Evolutionary conservation across 2,329 filamentous ascomycete species (phyloP), one percentile per base, ranked within the genome.

Genomic region (Neofusicoccum sp.): DNA sequence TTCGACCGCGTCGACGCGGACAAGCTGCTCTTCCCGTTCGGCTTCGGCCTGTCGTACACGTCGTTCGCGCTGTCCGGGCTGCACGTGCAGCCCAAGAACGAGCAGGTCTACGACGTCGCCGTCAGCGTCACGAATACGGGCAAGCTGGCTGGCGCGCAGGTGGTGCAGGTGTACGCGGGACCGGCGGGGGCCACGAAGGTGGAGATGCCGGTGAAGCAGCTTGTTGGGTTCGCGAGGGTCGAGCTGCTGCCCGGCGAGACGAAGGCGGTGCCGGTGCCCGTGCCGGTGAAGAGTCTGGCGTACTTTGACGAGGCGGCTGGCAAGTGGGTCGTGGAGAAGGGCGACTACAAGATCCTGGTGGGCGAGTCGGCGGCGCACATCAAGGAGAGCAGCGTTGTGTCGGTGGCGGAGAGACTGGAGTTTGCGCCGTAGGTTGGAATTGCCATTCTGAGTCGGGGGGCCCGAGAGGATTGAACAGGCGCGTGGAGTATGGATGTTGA

Each of bases 41-140:
- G 90, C 12, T 87, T 92, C 71, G 89, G 92, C 2, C 81, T 95
- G 1, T 90, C 88, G n/a, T 95, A 93, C 76, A 93, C 90, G 0
- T 85, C 79, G 0, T 94, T 92, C 71, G 81, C 83, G 50, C 89
- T 90, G 69, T 85, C 85, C 11, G 73, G 71, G 0, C 79, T 85
- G 28, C 80, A 78, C 0, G 72, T 87, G 48, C 78, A 76, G 1
- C 75, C 83, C 4, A 77, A 78, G 1, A 29, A 39, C 44, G 61
- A 58, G 36, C 39, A 49, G 2, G 36, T 7, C 69, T 4, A 68
- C 71, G 41, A 48, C 28, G 54, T 64, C 45, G 50, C 63, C 33
- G 62, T 54, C 28, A 64, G 50, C 16, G 79, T 88, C 9, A 80
- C 79, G 4, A 87, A 90, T 71, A 83, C 82, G 0, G 89, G 89